A percentile compares a stretch with the other conserved stretches of the same genome.
Conservation (phyloP, 208 protist genomes). For the Wallacemonas collosoma region DNA sequence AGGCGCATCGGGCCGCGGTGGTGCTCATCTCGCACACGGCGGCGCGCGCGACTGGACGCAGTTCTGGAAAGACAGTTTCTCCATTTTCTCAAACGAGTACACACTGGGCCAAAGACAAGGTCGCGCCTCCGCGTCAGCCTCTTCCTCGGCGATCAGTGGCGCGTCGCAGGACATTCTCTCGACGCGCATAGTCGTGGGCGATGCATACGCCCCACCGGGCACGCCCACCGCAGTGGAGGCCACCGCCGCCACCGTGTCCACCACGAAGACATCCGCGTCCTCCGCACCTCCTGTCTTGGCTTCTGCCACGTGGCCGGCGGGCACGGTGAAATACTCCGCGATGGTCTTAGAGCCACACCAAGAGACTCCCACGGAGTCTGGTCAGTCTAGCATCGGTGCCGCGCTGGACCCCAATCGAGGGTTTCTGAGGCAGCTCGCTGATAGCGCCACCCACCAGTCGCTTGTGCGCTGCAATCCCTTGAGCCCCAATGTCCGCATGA, state of each 20-base stretch:
- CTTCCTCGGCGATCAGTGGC: not conserved
- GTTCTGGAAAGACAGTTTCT: slow-evolving; percentile 17
- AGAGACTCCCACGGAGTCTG: not conserved
- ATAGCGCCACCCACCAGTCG: slow-evolving; percentile 80
- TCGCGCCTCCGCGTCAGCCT: not conserved
- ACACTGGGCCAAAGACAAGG: not conserved
- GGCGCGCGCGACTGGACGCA: slow-evolving; percentile 14
- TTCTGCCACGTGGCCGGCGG: slow-evolving; percentile 55
- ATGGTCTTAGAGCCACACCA: slow-evolving; percentile 63
- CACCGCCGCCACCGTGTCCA: not conserved
- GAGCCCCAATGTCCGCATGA: slow-evolving; percentile 39
- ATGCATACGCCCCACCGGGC: slow-evolving; percentile 12
- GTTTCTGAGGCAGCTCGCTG: slow-evolving; percentile 45
- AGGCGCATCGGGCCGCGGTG: not conserved
- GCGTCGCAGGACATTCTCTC: slow-evolving; percentile 20
- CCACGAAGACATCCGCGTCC: not conserved
- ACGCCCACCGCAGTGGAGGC: too few relatives aligned
- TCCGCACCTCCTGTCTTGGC: slow-evolving; percentile 19
- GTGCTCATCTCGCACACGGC: not conserved
- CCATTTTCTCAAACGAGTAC: slow-evolving; percentile 36
- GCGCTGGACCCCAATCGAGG: not conserved
- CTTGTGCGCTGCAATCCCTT: slow-evolving; percentile 75
- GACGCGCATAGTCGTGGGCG: slow-evolving; percentile 31
- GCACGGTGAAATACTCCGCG: slow-evolving; percentile 69
- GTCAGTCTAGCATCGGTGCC: too few relatives aligned